Evolutionary conservation across 257 asterid genomes (phyloP), one percentile per base, ranked within the genome.

Genomic region (Catharanthus roseus): DNA sequence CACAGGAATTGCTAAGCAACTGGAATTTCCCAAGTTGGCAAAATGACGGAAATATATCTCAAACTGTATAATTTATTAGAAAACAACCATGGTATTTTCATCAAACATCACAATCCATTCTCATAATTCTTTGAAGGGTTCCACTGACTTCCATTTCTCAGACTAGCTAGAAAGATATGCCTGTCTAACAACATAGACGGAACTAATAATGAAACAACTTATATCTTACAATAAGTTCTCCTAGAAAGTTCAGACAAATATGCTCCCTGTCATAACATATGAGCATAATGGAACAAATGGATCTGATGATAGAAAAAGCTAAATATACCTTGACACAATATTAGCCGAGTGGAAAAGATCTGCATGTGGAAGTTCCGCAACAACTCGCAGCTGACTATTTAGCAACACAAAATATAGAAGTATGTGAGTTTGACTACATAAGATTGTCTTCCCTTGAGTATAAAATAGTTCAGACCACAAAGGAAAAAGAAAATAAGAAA

Each of bases 261-360:
- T 49, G 42, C 47, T 33, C 34, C 29, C 41, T 10, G 5, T 28
- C 24, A 56, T 6, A 16, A 4, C 26, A 38, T 51, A 65, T 4
- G 36, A 74, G 39, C 38, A 56, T 4, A 6, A 29, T n/a, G 31
- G 62, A 74, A 74, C 28, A 31, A 19, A 38, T 2, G 7, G 7
- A 41, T 44, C 31, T 21, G 24, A 74, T 15, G 62, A 55, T n/a
- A 57, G 50, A 5, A 44, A 41, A 9, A 16, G 13, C 15, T 8
- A 36, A 62, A 45, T 41, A 74, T 73, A 88, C 97, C 97, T 91
- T 74, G 97, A 89, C 33, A 89, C 86, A 24, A 91, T 87, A 83
- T 91, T 89, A 74, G 92, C 95, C 0, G 91, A 78, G 85, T 91
- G 97, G 74, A 91, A 91, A 65, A 91, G 83, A 79, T 89, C 97